Conservation (phyloP, 1,139 yeast genomes). For the Pichia inconspicua region DNA sequence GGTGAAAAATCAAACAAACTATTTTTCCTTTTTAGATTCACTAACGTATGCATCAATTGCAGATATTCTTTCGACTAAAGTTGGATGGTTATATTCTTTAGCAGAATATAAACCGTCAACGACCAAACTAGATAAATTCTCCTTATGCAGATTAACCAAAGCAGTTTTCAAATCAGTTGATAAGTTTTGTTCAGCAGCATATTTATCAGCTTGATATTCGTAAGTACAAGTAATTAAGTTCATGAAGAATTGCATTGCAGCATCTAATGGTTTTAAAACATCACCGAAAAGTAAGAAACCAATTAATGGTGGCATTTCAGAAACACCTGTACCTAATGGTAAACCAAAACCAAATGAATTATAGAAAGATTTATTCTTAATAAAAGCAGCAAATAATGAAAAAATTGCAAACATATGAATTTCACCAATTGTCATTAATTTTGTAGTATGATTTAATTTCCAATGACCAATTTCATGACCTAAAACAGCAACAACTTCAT, state of each 20-base stretch:
- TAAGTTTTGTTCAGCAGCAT: constrained; percentile 69
- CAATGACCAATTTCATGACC: constrained; percentile 99
- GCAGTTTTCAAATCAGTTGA: constrained; percentile 62
- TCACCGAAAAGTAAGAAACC: constrained; percentile 76
- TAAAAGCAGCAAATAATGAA: constrained; percentile 68
- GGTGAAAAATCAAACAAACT: background rate
- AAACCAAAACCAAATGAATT: constrained; percentile 63
- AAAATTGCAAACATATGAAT: constrained; percentile 57
- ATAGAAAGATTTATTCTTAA: constrained; percentile 71
- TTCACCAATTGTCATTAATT: constrained; percentile 59
- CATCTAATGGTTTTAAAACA: constrained; percentile 69
- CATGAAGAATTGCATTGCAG: constrained; percentile 55
- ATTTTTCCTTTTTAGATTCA: constrained; percentile 19
- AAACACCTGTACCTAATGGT: constrained; percentile 18
- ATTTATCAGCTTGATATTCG: constrained; percentile 90
- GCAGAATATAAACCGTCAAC: constrained; percentile 88
- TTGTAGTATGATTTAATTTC: constrained; percentile 79
- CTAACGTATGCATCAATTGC: constrained; percentile 47
- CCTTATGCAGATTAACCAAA: constrained; percentile 65
- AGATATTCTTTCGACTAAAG: constrained; percentile 73
- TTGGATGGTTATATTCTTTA: constrained; percentile 87
- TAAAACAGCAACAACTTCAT: constrained; percentile 85
- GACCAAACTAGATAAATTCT: constrained; percentile 74
- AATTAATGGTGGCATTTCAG: constrained; percentile 56
- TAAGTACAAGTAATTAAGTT: constrained; percentile 72